Evolutionary conservation across 495 filamentous ascomycete species (phyloP).

Genomic region (Neurospora pannonica): DNA sequence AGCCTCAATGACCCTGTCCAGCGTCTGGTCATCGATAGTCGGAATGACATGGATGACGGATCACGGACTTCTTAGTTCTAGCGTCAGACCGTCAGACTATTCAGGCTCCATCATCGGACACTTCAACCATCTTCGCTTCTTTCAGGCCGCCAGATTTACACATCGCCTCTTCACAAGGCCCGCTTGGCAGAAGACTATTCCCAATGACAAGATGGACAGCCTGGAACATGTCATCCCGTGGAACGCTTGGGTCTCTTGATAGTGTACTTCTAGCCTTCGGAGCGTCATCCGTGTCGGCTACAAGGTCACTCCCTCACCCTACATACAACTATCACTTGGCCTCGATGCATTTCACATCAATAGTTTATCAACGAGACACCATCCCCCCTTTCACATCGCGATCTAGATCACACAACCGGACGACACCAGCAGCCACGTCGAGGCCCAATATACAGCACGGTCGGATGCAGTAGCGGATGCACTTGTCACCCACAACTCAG

Average conservation of each 20-base stretch:
- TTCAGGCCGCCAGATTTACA: neutral
- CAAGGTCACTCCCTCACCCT: neutral
- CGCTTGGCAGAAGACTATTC: neutral
- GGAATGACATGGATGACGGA: neutral
- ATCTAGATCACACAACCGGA: neutral
- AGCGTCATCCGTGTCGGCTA: neutral
- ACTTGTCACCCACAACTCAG: neutral
- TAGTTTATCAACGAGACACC: neutral
- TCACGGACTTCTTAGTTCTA: neutral
- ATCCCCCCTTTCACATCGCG: neutral
- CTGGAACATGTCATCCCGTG: neutral
- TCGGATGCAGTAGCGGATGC: neutral
- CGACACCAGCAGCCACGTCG: neutral
- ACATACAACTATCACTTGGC: neutral
- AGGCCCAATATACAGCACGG: neutral
- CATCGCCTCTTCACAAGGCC: neutral
- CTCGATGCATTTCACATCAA: neutral
- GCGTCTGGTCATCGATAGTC: neutral
- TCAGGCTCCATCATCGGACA: neutral
- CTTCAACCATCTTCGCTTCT: neutral
- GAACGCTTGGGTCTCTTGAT: neutral
- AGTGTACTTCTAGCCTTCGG: neutral
- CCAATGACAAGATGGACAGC: neutral
- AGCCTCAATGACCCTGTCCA: neutral
- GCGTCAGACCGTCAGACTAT: neutral